Evolutionary conservation across 2,329 filamentous ascomycete species (phyloP), one percentile per base, ranked within the genome.

Genomic region (Fragosphaeria purpurea): DNA sequence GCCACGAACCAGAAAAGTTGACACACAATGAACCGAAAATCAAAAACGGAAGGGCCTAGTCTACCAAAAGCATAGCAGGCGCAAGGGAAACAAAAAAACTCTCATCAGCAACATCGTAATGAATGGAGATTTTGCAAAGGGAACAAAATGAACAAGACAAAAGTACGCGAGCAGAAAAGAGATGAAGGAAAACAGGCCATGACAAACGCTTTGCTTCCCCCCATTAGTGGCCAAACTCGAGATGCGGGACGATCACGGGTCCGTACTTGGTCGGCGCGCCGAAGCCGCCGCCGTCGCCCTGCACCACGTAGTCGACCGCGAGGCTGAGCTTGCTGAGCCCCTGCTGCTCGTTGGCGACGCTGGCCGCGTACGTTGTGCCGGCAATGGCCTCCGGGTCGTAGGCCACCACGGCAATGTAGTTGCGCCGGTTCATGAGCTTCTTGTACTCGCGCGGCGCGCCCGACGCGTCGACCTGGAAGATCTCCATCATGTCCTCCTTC

Each of bases 401-500:
- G 1, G 88, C 88, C n/a, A 97, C 85, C 57, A 94, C 85, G 1
- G 91, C 88, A 10, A 91, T 83, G 62, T 97, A 98, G 63, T 96
- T 97, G 52, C 93, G 76, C 41, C 91, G 76, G 1, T 85, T 88
- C 89, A 98, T 98, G 47, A 98, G 77, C 62, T 91, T 86, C 70
- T 90, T 90, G 62, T 90, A 75, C 66, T 96, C 91, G 44, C 90
- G 77, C 1, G 82, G 74, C 38, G 80, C 74, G n/a, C 93, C 91
- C 49, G 84, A 88, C 12, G 93, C 88, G 60, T 98, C 93, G 7
- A 85, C 87, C 61, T 93, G 88, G 77, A 98, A 98, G 58, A 98
- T 94, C 72, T 98, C 93, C 86, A 98, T 95, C 93, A 98, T 98
- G 69, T 98, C 93, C 67, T 98, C 93, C 68, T 98, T 97, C 44